Conservation (phyloP, 345 rosid genomes). For the Eutrema yunnanense region DNA sequence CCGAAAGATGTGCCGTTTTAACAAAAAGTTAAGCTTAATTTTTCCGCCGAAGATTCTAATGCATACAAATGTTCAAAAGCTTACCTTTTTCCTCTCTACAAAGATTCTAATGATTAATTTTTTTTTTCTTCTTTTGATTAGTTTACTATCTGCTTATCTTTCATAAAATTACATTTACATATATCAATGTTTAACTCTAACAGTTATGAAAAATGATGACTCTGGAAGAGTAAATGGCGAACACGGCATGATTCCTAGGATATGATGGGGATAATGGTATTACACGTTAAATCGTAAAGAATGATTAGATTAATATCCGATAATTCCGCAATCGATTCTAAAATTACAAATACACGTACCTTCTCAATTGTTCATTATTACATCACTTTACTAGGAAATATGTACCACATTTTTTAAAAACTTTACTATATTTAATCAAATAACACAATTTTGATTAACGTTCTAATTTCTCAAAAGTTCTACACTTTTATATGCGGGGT, state of each 20-base stretch:
- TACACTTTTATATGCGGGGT: background rate
- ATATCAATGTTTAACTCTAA: background rate
- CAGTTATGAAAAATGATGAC: conserved; percentile 13
- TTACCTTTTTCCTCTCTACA: background rate
- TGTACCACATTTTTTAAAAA: background rate
- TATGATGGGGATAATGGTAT: conserved; percentile 12
- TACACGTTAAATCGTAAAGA: background rate
- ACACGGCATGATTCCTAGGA: conserved; percentile 16
- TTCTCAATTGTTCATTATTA: background rate
- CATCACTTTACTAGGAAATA: background rate
- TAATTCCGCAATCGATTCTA: conserved; percentile 12
- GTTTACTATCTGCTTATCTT: background rate
- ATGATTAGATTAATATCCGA: conserved; percentile 1
- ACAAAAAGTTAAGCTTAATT: conserved; percentile 8
- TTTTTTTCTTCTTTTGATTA: background rate
- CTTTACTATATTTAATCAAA: background rate
- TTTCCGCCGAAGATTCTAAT: conserved; percentile 18
- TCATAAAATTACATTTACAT: background rate
- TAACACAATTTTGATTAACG: background rate
- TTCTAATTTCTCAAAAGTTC: background rate
- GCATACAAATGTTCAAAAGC: conserved; percentile 11
- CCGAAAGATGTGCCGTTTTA: conserved; percentile 24
- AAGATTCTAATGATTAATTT: too few relatives aligned
- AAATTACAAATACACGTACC: conserved; percentile 23
- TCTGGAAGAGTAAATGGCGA: conserved; percentile 21